A percentile compares a stretch with the other conserved stretches of the same genome.
phyloP scores from a whole-genome alignment of 2,329 filamentous ascomycete genomes.

The Trichoderma harzianum region DNA sequence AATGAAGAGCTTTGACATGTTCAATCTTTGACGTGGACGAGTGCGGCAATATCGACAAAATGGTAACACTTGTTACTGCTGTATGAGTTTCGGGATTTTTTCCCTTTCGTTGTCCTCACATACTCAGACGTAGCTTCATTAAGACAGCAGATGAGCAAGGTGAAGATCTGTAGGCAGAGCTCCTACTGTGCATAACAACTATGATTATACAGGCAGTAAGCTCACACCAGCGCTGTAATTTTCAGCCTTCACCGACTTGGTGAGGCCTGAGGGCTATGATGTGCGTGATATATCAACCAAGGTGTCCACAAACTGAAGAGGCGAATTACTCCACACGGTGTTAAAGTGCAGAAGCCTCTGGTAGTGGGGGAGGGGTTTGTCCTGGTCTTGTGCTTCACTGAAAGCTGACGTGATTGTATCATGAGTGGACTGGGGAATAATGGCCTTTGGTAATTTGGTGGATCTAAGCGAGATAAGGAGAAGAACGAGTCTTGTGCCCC shows the following conservation, averaged over 20 bases:
- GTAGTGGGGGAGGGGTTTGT: constrained; percentile 21
- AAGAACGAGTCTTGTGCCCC: neutral
- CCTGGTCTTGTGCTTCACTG: constrained; percentile 17
- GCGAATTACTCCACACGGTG: constrained; percentile 31
- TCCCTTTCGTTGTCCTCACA: neutral
- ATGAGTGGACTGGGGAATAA: neutral
- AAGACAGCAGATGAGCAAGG: neutral
- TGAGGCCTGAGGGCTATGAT: constrained; percentile 3
- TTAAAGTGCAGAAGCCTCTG: constrained; percentile 28
- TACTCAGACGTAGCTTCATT: neutral
- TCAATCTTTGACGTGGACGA: neutral
- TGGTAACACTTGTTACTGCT: neutral
- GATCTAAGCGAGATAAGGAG: constrained; percentile 15
- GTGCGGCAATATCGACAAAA: neutral
- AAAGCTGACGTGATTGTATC: constrained; percentile 20
- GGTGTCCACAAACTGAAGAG: constrained; percentile 11
- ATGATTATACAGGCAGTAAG: neutral
- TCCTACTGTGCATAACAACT: neutral
- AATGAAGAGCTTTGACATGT: constrained; percentile 32
- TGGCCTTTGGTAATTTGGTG: neutral
- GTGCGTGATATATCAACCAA: constrained; percentile 12
- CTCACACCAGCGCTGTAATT: neutral
- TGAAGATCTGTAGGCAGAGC: neutral
- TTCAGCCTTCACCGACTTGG: constrained; percentile 9
- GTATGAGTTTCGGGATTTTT: no score